These are phyloP conservation scores for Aspergillus neoniger DNA, from an alignment of 2,329 filamentous ascomycete species.

Conservation along the genomic window DNA sequence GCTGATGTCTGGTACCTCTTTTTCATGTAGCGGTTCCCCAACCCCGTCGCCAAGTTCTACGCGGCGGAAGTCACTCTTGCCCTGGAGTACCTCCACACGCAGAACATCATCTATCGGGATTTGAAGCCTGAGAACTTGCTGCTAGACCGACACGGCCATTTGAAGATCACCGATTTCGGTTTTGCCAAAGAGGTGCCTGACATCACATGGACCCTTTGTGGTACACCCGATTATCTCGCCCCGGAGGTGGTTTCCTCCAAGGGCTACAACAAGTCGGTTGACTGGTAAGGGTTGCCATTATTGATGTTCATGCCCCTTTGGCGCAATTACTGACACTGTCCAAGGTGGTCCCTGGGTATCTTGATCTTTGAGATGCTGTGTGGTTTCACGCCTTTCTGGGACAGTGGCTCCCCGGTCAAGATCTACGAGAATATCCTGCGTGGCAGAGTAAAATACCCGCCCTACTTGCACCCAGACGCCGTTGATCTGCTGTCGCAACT, in stretches of 20 bases:
- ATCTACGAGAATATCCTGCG: constrained; percentile 99
- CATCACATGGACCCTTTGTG: constrained; percentile 98
- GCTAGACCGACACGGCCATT: constrained; percentile 86
- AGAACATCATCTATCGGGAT: constrained; percentile 97
- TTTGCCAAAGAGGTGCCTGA: constrained; percentile 98
- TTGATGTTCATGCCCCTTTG: too few species aligned
- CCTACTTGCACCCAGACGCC: constrained; percentile 91
- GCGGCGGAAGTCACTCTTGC: constrained; percentile 95
- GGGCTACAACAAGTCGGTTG: constrained; percentile 98
- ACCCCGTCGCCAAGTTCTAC: constrained; percentile 98
- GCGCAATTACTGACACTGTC: constrained; percentile 9
- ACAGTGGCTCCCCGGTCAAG: constrained; percentile 95
- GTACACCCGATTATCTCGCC: constrained; percentile 94
- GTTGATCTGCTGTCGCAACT: constrained; percentile 89
- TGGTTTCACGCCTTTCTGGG: constrained; percentile 98
- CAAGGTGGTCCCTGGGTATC: constrained; percentile 96
- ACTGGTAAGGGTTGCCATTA: constrained; percentile 70
- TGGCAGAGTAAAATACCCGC: constrained; percentile 93
- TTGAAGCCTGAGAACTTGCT: constrained; percentile 93
- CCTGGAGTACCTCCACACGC: constrained; percentile 89
- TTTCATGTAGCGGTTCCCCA: constrained; percentile 79
- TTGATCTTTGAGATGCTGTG: constrained; percentile 99
- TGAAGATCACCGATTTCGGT: constrained; percentile 98
- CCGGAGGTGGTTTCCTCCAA: constrained; percentile 99
- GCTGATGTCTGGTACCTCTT: not conserved